Base-by-base conservation (phyloP, 306 rosid species). In the Trifolium fragiferum region DNA sequence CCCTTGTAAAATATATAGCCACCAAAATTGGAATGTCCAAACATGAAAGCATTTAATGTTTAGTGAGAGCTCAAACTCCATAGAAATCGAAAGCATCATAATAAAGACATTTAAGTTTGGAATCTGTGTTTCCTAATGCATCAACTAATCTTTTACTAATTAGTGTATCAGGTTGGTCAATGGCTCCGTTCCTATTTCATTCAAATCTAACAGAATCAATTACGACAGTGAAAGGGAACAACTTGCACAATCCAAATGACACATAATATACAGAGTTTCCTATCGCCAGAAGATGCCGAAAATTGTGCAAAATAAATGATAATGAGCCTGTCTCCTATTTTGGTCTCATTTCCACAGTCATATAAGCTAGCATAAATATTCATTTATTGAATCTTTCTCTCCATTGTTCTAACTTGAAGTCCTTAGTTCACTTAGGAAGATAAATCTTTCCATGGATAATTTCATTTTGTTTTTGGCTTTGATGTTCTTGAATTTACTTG, bases 381-480 rank as follows among this genome's bases (percentile, higher is more conserved):
- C 23, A 21, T 53, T 82, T 61, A 41, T 81, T 81, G 49, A 20
- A 59, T 9, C 32, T 55, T 40, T 53, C 62, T 71, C 30, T 51
- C 16, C 62, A 54, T 18, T 73, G 54, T 68, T 23, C 55, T 14
- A 54, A 62, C 15, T 74, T 30, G n/a, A 30, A 73, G 70, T 68
- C 15, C 63, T 55, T 12, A 32, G 57, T 70, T 81, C 76, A 30
- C 43, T 23, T 54, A 5, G 10, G 69, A 62, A 38, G 40, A 77
- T 38, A 77, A 55, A 80, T 76, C n/a, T 70, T 81, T 75, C 70
- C 49, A 44, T 68, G 70, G 68, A 50, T 32, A 20, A 16, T 51
- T 38, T 10, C 18, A 49, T 35, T 37, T 38, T 16, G 10, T 8
- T 61, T 63, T 72, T 57, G 35, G 47, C 71, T 60, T 35, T 46